These are phyloP conservation scores for Byssoonygena ceratinophila DNA, from an alignment of 2,329 filamentous ascomycete species.

Conservation along the genomic window DNA sequence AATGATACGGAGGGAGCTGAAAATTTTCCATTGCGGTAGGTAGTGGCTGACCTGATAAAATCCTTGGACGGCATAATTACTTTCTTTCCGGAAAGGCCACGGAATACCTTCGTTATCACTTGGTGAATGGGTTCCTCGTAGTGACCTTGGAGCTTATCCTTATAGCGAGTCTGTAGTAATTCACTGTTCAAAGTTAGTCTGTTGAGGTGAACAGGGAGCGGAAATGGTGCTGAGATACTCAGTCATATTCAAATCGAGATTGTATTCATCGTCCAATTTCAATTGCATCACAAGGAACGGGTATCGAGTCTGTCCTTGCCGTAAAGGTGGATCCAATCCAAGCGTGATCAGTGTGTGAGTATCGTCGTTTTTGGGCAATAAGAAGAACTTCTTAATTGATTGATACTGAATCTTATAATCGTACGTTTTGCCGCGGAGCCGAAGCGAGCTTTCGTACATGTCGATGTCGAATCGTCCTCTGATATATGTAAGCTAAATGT, in stretches of 20 bases:
- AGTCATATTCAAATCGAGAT: constrained; percentile 90
- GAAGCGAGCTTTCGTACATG: constrained; percentile 97
- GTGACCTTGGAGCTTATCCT: constrained; percentile 74
- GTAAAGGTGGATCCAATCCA: constrained; percentile 84
- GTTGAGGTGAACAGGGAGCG: background rate
- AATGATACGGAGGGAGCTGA: constrained; percentile 9
- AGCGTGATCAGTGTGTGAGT: constrained; percentile 90
- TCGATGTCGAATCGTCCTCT: constrained; percentile 99
- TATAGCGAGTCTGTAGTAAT: constrained; percentile 72
- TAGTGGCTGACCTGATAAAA: constrained; percentile 56
- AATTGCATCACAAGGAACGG: constrained; percentile 99
- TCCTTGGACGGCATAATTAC: constrained; percentile 88
- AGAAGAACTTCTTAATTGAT: constrained; percentile 96
- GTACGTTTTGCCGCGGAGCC: constrained; percentile 95
- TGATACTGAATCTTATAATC: constrained; percentile 99
- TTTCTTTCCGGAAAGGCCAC: constrained; percentile 87
- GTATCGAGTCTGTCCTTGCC: constrained; percentile 94
- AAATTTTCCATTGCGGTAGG: constrained; percentile 6
- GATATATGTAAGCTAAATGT: constrained; percentile 18
- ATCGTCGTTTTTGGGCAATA: constrained; percentile 96
- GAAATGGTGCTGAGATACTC: constrained; percentile 40
- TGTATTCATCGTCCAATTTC: constrained; percentile 94
- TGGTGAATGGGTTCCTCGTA: constrained; percentile 92
- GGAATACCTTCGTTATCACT: constrained; percentile 91
- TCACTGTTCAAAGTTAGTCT: constrained; percentile 39